Evolutionary conservation across 1,284 basidiomycete species (phyloP).

Genomic region (Ganoderma leucocontextum): DNA sequence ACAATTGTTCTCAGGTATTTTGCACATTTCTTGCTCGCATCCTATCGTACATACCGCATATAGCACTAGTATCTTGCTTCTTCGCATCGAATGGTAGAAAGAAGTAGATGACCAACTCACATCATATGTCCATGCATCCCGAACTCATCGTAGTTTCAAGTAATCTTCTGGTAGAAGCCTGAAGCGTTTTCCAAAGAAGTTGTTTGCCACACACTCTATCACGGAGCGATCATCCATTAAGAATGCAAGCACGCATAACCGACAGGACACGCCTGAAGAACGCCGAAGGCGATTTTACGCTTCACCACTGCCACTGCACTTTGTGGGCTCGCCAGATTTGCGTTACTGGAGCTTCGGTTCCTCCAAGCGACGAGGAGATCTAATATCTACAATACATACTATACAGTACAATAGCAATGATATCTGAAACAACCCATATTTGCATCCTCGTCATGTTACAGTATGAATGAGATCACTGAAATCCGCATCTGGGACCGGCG

Average conservation of each 20-base stretch:
- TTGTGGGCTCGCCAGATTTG: no score
- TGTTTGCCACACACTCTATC: not conserved
- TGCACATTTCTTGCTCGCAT: not conserved
- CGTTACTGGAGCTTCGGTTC: no score
- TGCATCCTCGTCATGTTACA: not conserved
- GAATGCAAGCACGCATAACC: no score
- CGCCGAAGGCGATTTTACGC: no score
- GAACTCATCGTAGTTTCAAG: not conserved
- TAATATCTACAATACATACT: not conserved
- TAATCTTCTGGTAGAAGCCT: not conserved
- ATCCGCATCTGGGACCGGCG: not conserved
- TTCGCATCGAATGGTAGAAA: not conserved
- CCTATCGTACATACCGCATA: not conserved
- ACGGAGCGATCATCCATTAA: no score
- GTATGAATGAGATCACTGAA: not conserved
- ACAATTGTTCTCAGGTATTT: not conserved
- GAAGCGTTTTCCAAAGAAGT: not conserved
- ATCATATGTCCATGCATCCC: not conserved
- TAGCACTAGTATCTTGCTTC: constrained; percentile 1
- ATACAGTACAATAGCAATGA: not conserved
- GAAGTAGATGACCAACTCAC: not conserved
- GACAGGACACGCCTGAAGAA: no score
- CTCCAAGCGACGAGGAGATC: no score
- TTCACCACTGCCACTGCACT: no score
- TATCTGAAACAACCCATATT: not conserved